These are phyloP conservation scores for Pholiota conissans DNA, from an alignment of 768 basidiomycete genomes.

Conservation along the genomic window DNA sequence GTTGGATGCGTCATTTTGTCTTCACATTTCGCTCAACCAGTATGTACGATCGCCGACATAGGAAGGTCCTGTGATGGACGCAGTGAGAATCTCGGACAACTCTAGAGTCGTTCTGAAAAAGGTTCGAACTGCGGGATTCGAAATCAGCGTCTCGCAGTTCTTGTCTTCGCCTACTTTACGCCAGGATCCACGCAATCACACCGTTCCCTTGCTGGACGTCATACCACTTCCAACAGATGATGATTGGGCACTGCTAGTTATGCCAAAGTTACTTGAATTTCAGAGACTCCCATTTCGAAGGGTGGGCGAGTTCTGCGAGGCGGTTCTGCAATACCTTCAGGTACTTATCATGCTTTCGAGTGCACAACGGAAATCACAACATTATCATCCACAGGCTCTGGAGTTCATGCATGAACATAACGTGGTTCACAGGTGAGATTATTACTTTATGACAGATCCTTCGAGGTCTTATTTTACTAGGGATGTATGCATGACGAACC, in stretches of 20 bases:
- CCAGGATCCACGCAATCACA: conserved; percentile 20
- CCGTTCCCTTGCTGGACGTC: conserved; percentile 22
- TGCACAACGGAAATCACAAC: too few species aligned
- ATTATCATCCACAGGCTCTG: background rate
- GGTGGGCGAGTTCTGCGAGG: conserved; percentile 22
- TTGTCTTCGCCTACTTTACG: background rate
- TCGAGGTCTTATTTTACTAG: conserved; percentile 8
- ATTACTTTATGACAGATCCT: background rate
- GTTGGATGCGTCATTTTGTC: too few species aligned
- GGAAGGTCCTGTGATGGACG: background rate
- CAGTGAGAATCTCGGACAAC: background rate
- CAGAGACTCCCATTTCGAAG: conserved; percentile 16
- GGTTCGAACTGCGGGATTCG: background rate
- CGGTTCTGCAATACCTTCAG: conserved; percentile 19
- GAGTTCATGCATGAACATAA: background rate
- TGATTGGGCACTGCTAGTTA: conserved; percentile 16
- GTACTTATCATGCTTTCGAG: background rate
- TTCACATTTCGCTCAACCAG: too few species aligned
- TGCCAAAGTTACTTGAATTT: conserved; percentile 19
- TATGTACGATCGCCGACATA: background rate
- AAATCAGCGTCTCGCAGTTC: background rate
- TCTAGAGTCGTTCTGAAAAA: background rate
- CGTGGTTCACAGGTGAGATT: background rate
- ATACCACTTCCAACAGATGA: conserved; percentile 19
- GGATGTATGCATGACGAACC: conserved; percentile 20